Conservation (phyloP, 768 basidiomycete genomes). For the Aureoboletus auriporus region DNA sequence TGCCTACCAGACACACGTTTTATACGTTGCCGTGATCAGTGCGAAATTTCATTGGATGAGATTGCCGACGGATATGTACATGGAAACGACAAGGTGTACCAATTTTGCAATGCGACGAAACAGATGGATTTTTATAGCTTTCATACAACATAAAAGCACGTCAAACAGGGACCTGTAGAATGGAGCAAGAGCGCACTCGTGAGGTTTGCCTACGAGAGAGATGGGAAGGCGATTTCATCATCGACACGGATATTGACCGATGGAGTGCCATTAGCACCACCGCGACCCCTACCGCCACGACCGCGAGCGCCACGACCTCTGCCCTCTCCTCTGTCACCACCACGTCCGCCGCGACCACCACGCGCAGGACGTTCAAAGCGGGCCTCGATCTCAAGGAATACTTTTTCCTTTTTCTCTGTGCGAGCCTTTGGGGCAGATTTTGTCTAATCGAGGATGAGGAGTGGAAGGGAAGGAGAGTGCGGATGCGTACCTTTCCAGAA, state of each 20-base stretch:
- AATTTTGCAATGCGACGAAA: background rate
- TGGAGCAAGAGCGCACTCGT: conserved; percentile 3
- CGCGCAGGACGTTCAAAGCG: conserved; percentile 82
- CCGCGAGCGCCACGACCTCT: conserved; percentile 44
- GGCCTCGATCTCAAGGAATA: conserved; percentile 88
- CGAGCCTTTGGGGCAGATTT: conserved; percentile 64
- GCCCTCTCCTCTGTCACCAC: conserved; percentile 45
- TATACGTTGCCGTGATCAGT: background rate
- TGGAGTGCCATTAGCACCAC: conserved; percentile 36
- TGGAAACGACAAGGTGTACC: conserved; percentile 8
- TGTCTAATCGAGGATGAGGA: conserved; percentile 38
- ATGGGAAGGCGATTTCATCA: conserved; percentile 87
- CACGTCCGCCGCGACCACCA: conserved; percentile 51
- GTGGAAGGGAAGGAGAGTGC: background rate
- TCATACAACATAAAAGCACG: conserved; percentile 13
- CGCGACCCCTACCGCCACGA: conserved; percentile 42
- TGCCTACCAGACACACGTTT: background rate
- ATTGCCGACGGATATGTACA: conserved; percentile 8
- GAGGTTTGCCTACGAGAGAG: conserved; percentile 50
- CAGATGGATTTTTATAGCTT: conserved; percentile 7
- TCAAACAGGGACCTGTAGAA: background rate
- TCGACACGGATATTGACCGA: conserved; percentile 73
- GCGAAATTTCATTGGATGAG: conserved; percentile 5
- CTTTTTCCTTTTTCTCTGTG: conserved; percentile 84
- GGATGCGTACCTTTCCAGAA: conserved; percentile 73